phyloP scores from a whole-genome alignment of 2,329 filamentous ascomycete species.

The Cercospora janseana region DNA sequence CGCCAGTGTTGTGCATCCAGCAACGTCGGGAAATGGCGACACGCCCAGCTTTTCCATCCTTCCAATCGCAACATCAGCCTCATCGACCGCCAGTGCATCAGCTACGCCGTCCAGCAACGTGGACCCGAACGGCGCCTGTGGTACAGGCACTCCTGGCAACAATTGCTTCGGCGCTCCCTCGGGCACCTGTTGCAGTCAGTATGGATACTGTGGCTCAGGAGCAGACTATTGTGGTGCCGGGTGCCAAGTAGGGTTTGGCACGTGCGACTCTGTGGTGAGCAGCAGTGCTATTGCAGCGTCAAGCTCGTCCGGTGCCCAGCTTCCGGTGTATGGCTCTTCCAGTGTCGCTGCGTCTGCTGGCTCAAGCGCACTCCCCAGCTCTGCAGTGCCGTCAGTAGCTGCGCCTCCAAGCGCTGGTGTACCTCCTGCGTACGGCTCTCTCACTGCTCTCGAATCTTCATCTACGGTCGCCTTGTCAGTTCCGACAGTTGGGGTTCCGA shows the following conservation, averaged over 20 bases:
- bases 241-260: slow-evolving; percentile 16
- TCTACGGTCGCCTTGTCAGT: neutral
- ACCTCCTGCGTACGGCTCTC: neutral
- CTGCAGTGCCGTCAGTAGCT: neutral
- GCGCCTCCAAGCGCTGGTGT: neutral
- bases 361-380: neutral
- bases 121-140: slow-evolving; percentile 9
- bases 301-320: no score
- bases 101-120: slow-evolving; percentile 20
- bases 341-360: neutral
- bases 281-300: no score
- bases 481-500: neutral
- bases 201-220: slow-evolving; percentile 21
- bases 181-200: slow-evolving; percentile 16
- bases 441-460: neutral
- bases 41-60: neutral
- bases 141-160: slow-evolving; percentile 2
- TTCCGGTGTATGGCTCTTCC: no score
- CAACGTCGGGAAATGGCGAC: neutral
- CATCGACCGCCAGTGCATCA: neutral
- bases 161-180: slow-evolving; percentile 7
- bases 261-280: slow-evolving; percentile 1
- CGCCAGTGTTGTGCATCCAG: neutral
- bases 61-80: neutral
- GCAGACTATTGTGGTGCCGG: slow-evolving; percentile 19